These are phyloP conservation scores for Ophiocordyceps camponoti-saundersi DNA, from an alignment of 2,329 filamentous ascomycete species.

Conservation along the genomic window DNA sequence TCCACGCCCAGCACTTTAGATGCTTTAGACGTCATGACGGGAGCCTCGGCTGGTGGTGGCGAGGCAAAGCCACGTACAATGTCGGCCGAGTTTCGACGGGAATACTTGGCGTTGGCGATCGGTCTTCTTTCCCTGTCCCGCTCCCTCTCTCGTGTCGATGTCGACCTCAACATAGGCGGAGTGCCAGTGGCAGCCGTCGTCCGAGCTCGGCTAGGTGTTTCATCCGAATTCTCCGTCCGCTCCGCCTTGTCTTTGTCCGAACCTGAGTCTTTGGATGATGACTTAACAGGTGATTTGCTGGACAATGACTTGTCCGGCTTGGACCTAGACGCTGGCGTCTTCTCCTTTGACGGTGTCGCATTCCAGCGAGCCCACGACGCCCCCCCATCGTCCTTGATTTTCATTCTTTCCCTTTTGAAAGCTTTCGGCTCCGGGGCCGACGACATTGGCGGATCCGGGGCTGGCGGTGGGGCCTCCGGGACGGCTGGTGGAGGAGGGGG, in stretches of 20 bases:
- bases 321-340: constrained; percentile 42
- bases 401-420: constrained; percentile 59
- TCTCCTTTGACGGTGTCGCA: constrained; percentile 26
- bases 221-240: constrained; percentile 23
- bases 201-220: constrained; percentile 35
- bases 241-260: constrained; percentile 60
- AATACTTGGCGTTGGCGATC: constrained; percentile 40
- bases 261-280: constrained; percentile 49
- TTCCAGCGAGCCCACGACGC: constrained; percentile 65
- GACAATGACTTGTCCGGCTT: constrained; percentile 43
- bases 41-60: constrained; percentile 53
- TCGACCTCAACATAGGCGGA: constrained; percentile 49
- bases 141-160: constrained; percentile 45
- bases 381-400: constrained; percentile 51
- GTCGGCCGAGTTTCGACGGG: constrained; percentile 53
- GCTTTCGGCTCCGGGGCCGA: constrained; percentile 39
- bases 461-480: constrained; percentile 20
- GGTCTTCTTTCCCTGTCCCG: constrained; percentile 32
- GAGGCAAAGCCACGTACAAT: constrained; percentile 44
- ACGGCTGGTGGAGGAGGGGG: constrained; percentile 22
- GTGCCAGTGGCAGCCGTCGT: constrained; percentile 49
- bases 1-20: constrained; percentile 56
- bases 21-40: constrained; percentile 55
- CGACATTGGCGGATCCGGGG: constrained; percentile 28
- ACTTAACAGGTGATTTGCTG: constrained; percentile 37